Base-by-base conservation (phyloP, 2,329 filamentous ascomycete species). In the Coniochaeta pulveracea region DNA sequence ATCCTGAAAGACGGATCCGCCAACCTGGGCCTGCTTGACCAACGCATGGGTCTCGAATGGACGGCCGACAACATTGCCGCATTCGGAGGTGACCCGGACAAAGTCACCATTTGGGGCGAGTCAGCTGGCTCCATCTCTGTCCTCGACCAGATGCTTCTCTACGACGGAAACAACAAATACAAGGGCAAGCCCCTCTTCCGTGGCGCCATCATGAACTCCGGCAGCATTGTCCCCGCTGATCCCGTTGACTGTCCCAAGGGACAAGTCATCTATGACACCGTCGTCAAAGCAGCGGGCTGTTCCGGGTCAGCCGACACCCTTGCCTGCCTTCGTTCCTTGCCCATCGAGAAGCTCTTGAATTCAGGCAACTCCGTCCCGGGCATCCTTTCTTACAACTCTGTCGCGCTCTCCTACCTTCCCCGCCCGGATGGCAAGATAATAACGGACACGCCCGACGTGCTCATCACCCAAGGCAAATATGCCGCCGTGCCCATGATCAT, bases 41-140 rank as follows among this genome's bases (percentile, higher is more conserved):
- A 88, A 46, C 66, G 80, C 21, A 63, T 81, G 41, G 82, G 71
- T 0, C 61, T 89, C 6, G 58, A 86, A 49, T 89, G 83, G 83
- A 71, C 84, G 1, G 74, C 79, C 6, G 80, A 85, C 44, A 85
- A 88, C 43, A 85, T 89, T 36, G 74, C 60, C 1, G 64, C 72
- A 0, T 93, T 91, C 48, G 85, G 85, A 8, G 85, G 85, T 10
- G 82, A 89, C 49, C 77, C 81, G 0, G 61, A 64, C n/a, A 81
- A 80, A 50, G 80, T 88, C 5, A 88, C 81, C 0, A 78, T 89
- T 38, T 85, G 78, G 77, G 83, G 83, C 17, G 76, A 88, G 49
- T 76, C 69, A 3, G 77, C 80, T 0, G 78, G 79, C 1, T 60
- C 74, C 10, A 85, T 86, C 40, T 85, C 80, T 0, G 80, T 84